Percentiles rank a stretch among this genome's conserved stretches.
Conservation (phyloP, 2,329 filamentous ascomycete genomes). For the Cladosporium sp. region DNA sequence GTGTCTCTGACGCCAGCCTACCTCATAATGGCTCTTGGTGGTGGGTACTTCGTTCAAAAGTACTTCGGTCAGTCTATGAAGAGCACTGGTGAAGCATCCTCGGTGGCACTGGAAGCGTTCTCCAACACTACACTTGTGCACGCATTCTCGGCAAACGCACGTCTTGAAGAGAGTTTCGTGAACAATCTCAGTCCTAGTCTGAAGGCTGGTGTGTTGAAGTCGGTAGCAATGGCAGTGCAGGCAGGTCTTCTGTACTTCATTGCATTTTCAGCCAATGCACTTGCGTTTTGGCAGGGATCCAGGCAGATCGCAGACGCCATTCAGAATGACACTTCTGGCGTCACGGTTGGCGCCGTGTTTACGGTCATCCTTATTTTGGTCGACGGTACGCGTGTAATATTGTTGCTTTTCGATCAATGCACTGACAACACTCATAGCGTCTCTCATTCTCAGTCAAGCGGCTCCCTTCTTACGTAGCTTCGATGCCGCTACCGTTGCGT, state of each 20-base stretch:
- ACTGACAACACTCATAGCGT: slow-evolving; percentile 24
- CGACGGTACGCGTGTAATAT: slow-evolving; percentile 29
- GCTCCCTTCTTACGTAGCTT: slow-evolving; percentile 49
- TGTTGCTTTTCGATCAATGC: background rate
- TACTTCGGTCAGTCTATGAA: slow-evolving; percentile 49
- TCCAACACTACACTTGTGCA: slow-evolving; percentile 46
- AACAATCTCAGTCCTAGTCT: slow-evolving; percentile 40
- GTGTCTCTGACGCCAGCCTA: slow-evolving; percentile 61
- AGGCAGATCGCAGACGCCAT: slow-evolving; percentile 34
- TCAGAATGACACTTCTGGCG: slow-evolving; percentile 7
- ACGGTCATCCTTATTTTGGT: slow-evolving; percentile 38
- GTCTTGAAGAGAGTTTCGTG: slow-evolving; percentile 43
- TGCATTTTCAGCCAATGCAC: slow-evolving; percentile 36
- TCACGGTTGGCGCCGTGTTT: slow-evolving; percentile 32
- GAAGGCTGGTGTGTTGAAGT: slow-evolving; percentile 42
- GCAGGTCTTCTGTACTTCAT: slow-evolving; percentile 43
- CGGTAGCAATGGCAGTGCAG: slow-evolving; percentile 38
- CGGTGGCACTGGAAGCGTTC: slow-evolving; percentile 45
- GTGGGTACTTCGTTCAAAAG: slow-evolving; percentile 52
- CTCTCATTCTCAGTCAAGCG: slow-evolving; percentile 43
- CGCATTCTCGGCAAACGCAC: slow-evolving; percentile 45
- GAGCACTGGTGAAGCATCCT: slow-evolving; percentile 48
- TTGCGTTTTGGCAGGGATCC: slow-evolving; percentile 44
- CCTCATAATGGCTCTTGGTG: slow-evolving; percentile 54
- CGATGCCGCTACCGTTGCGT: slow-evolving; percentile 48